Evolutionary conservation across 495 filamentous ascomycete species (phyloP), one percentile per base, ranked within the genome.

Genomic region (Xylaria venustula): DNA sequence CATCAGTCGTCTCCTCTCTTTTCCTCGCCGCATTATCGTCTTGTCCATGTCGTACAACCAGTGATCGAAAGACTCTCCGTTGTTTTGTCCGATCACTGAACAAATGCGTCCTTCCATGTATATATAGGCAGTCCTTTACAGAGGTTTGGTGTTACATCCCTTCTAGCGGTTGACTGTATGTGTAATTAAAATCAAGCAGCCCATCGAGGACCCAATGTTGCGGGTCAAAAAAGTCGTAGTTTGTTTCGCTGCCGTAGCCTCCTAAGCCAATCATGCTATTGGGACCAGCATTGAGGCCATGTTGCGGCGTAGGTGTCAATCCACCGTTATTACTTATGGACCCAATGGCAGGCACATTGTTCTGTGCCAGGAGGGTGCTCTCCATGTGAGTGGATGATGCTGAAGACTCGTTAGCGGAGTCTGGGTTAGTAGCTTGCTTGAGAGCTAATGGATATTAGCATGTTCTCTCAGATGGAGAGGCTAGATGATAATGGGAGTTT

Each of bases 141-240:
- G 19, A 45, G 34, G 54, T 20, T 19, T 6, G 2, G 3, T 63
- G 56, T 69, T 79, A 80, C 61, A 74, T 67, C 62, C 75, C 77
- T 62, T 82, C 79, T 47, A 82, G 69, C 0, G 79, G 73, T 49
- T 72, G 75, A 40, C 71, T 75, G 67, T 78, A 85, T 2, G 75
- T 77, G 71, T 89, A 91, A 54, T 90, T 90, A 67, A 94, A 86
- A 71, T 93, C 90, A 56, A 92, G 81, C 52, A 92, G 75, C 20
- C 89, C 89, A 67, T 97, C 92, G 48, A 97, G 79, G 78, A 93
- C 88, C 92, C 92, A 96, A 71, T 91, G 90, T 67, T 96, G 76
- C 0, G 92, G 90, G 76, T 97, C 92, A 69, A 92, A 95, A 44
- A 92, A 87, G 66, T 93, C 90, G 72, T 90, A 91, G 57, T 84